A percentile compares a stretch with the other conserved stretches of the same genome.
These are phyloP conservation scores for Ephemerocybe angulata DNA, from an alignment of 768 basidiomycete species.

Conservation along the genomic window DNA sequence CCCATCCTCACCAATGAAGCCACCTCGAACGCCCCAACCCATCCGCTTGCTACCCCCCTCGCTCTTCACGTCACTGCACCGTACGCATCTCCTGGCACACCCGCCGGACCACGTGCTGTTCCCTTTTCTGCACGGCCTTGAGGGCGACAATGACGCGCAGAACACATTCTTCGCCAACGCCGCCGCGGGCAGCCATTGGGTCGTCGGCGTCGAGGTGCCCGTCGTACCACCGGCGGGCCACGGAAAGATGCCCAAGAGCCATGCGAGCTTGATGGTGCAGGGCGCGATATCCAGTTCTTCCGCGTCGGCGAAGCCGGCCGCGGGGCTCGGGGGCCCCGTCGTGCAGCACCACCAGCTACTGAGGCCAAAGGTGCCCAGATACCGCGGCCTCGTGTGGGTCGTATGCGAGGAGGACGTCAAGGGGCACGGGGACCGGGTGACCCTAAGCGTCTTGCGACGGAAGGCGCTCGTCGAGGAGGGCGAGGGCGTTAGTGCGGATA, in stretches of 20 bases:
- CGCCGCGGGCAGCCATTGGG: slow-evolving; percentile 9
- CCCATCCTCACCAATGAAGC: neutral
- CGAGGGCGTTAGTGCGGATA: slow-evolving; percentile 6
- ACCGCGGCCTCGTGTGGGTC: slow-evolving; percentile 83
- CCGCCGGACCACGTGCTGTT: slow-evolving; percentile 81
- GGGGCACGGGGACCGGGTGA: slow-evolving; percentile 30
- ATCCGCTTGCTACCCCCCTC: slow-evolving; percentile 32
- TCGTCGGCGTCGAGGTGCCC: slow-evolving; percentile 1
- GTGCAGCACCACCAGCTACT: slow-evolving; percentile 17
- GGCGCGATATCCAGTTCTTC: too few relatives aligned
- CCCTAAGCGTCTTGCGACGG: slow-evolving; percentile 31
- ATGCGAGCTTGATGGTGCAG: neutral
- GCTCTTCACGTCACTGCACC: slow-evolving; percentile 60
- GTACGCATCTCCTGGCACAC: slow-evolving; percentile 61
- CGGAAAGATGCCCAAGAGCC: neutral
- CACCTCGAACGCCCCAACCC: neutral
- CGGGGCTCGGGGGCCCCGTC: neutral
- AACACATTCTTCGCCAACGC: slow-evolving; percentile 70
- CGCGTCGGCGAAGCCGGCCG: too few relatives aligned
- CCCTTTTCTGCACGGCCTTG: slow-evolving; percentile 85
- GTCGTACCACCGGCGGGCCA: neutral
- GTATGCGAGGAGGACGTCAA: slow-evolving; percentile 68
- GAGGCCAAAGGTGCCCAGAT: slow-evolving; percentile 34
- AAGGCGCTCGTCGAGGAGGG: slow-evolving; percentile 24
- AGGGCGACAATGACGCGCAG: slow-evolving; percentile 75